phyloP scores from a whole-genome alignment of 768 basidiomycete genomes.

The Russula abietina region DNA sequence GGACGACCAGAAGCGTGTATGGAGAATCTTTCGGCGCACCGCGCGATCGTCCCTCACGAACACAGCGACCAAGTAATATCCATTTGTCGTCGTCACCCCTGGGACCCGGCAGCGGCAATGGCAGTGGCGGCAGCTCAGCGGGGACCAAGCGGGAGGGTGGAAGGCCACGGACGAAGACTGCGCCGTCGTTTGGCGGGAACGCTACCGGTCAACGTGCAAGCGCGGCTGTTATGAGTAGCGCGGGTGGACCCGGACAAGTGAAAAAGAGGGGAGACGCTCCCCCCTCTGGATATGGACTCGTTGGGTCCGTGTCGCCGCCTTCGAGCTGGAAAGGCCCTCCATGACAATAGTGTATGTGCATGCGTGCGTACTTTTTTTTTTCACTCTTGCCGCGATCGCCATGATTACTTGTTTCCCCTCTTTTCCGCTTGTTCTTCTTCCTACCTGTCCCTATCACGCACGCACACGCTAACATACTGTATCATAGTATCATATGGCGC shows the following conservation, averaged over 20 bases:
- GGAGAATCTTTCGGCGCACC: slow-evolving; percentile 43
- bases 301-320: slow-evolving; percentile 29
- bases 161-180: slow-evolving; percentile 32
- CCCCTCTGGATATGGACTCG: slow-evolving; percentile 17
- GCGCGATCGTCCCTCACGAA: slow-evolving; percentile 29
- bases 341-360: slow-evolving; percentile 4
- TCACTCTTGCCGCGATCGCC: neutral
- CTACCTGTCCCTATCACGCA: neutral
- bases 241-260: neutral
- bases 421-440: neutral
- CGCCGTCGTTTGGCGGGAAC: slow-evolving; percentile 27
- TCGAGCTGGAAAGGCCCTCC: slow-evolving; percentile 32
- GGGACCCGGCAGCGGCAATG: neutral
- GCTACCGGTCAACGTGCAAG: slow-evolving; percentile 1
- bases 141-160: slow-evolving; percentile 19
- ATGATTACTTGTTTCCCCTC: neutral
- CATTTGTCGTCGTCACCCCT: neutral
- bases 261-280: slow-evolving; percentile 10
- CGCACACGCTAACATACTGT: neutral
- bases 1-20: slow-evolving; percentile 61
- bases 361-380: neutral
- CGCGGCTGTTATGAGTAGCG: neutral
- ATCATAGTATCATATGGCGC: neutral
- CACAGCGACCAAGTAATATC: slow-evolving; percentile 11
- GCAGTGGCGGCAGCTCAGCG: slow-evolving; percentile 6